phyloP scores from a whole-genome alignment of 768 basidiomycete species.

The Phylloporus rhodoxanthus region DNA sequence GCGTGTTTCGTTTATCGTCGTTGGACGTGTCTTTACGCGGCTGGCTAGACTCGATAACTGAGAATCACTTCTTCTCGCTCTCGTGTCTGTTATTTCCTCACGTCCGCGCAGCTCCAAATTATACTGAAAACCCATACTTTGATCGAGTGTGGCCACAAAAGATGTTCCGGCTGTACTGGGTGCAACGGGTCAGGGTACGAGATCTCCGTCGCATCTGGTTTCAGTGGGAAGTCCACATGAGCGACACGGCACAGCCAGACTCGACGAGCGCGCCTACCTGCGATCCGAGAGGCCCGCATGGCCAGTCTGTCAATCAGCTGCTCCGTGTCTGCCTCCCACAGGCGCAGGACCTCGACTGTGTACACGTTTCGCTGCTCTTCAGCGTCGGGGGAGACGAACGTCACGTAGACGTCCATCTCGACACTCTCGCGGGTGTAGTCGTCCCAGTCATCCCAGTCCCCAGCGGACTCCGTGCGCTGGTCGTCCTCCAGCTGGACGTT shows the following conservation, averaged over 20 bases:
- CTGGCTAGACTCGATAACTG: constrained; percentile 63
- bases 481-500: not conserved
- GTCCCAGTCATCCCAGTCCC: not conserved
- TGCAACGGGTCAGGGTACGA: too few relatives aligned
- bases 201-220: too few relatives aligned
- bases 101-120: constrained; percentile 60
- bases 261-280: too few relatives aligned
- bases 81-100: constrained; percentile 64
- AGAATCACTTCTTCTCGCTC: constrained; percentile 70
- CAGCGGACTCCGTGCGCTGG: too few relatives aligned
- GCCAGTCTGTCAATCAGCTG: too few relatives aligned
- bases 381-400: not conserved
- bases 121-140: constrained; percentile 46
- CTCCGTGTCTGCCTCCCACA: too few relatives aligned
- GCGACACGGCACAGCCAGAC: too few relatives aligned
- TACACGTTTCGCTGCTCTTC: not conserved
- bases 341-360: not conserved
- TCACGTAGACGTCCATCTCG: not conserved
- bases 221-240: too few relatives aligned
- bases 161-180: constrained; percentile 43
- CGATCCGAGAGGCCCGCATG: too few relatives aligned
- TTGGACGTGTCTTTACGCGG: not conserved
- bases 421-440: not conserved
- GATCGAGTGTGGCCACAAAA: constrained; percentile 65
- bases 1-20: constrained; percentile 16